These are phyloP conservation scores for Solanum bulbocastanum DNA, from an alignment of 257 asterid species.

Conservation along the genomic window DNA sequence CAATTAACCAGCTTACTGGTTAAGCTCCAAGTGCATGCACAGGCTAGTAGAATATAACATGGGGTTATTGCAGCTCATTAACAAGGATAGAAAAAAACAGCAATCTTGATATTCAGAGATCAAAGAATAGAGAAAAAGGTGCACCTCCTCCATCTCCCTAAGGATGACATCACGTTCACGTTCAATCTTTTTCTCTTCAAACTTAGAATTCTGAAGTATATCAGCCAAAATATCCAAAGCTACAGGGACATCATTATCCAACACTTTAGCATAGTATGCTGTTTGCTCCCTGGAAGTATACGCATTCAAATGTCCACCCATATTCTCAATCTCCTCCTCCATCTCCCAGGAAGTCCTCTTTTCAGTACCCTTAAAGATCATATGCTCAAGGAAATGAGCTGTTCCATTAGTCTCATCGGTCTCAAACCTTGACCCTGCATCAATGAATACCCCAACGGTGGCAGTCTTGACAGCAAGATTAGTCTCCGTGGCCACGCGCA, in stretches of 20 bases:
- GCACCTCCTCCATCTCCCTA: constrained; percentile 45
- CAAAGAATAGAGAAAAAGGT: constrained; percentile 1
- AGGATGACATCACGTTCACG: constrained; percentile 91
- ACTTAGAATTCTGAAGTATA: constrained; percentile 76
- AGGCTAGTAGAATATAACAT: not conserved
- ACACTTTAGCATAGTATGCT: constrained; percentile 72
- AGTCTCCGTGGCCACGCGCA: constrained; percentile 87
- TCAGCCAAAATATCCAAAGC: constrained; percentile 79
- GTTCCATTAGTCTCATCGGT: constrained; percentile 74
- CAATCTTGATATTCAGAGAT: not conserved
- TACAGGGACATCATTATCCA: constrained; percentile 45
- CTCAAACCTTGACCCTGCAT: constrained; percentile 92
- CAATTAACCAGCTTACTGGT: not conserved
- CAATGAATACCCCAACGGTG: constrained; percentile 90
- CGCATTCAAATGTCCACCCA: constrained; percentile 96
- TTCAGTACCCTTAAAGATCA: constrained; percentile 95
- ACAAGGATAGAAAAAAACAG: not conserved
- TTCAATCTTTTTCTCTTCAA: constrained; percentile 46
- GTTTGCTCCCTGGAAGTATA: constrained; percentile 95
- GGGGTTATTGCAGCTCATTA: not conserved
- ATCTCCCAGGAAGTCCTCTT: constrained; percentile 48
- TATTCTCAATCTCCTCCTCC: constrained; percentile 97
- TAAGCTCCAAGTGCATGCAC: not conserved
- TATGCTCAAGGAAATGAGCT: constrained; percentile 90
- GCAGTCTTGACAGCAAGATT: constrained; percentile 54